These are phyloP conservation scores for Aspergillus tanneri DNA, from an alignment of 2,329 filamentous ascomycete species.

Conservation along the genomic window DNA sequence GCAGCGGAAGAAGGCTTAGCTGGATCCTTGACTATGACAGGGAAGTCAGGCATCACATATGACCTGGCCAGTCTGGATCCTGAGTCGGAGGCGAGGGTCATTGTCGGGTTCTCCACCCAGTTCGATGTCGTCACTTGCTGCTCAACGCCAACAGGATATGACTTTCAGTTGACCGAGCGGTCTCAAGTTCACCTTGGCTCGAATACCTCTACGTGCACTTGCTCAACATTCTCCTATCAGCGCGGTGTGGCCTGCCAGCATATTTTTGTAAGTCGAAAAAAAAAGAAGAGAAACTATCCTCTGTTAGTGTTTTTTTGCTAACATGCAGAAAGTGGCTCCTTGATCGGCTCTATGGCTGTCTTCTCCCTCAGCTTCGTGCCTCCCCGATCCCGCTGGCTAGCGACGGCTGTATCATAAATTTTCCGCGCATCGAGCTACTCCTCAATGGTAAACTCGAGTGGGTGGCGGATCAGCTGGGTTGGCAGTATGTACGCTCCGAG, in stretches of 20 bases:
- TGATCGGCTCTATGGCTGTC: constrained; percentile 40
- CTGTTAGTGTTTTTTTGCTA: constrained; percentile 1
- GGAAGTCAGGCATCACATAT: constrained; percentile 38
- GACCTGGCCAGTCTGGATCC: constrained; percentile 32
- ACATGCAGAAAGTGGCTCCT: constrained; percentile 39
- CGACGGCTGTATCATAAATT: constrained; percentile 32
- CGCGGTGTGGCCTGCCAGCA: constrained; percentile 40
- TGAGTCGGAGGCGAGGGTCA: constrained; percentile 32
- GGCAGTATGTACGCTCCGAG: constrained; percentile 34
- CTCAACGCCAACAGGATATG: constrained; percentile 31
- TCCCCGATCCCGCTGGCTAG: constrained; percentile 31
- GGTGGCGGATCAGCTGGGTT: constrained; percentile 34
- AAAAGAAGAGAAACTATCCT: background rate
- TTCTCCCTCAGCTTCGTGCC: constrained; percentile 29
- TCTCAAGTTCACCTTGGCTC: constrained; percentile 34
- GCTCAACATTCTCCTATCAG: constrained; percentile 32
- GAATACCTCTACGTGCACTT: constrained; percentile 36
- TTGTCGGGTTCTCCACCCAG: constrained; percentile 34
- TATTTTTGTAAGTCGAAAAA: constrained; percentile 39
- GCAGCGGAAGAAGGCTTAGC: constrained; percentile 19
- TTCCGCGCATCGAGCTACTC: constrained; percentile 33
- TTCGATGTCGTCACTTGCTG: constrained; percentile 39
- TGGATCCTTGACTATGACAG: constrained; percentile 25
- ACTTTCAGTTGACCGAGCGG: constrained; percentile 39
- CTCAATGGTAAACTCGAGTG: constrained; percentile 33